A percentile compares a stretch with the other conserved stretches of the same genome.
Conservation (phyloP, 2,329 filamentous ascomycete species). For the Elsinoe arachidis region DNA sequence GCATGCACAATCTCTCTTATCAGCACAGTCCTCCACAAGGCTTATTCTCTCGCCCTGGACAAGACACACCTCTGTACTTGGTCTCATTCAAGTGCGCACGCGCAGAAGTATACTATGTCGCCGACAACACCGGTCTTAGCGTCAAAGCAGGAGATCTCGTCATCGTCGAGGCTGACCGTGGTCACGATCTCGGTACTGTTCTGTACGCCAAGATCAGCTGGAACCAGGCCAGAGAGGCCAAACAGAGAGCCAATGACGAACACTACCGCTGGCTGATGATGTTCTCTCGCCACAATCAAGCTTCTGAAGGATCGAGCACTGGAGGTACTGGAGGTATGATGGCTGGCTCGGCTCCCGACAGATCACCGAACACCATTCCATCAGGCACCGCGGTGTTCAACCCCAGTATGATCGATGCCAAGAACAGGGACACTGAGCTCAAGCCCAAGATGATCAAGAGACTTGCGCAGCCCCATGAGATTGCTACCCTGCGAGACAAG, state of each 20-base stretch:
- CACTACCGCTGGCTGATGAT: constrained; percentile 99
- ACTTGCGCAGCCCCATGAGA: constrained; percentile 83
- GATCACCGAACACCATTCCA: neutral
- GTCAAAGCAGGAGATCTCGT: constrained; percentile 89
- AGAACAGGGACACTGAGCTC: constrained; percentile 47
- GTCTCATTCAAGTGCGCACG: constrained; percentile 95
- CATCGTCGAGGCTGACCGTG: constrained; percentile 94
- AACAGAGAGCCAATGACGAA: constrained; percentile 86
- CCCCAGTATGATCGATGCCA: constrained; percentile 10
- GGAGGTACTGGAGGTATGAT: constrained; percentile 29
- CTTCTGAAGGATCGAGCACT: constrained; percentile 18
- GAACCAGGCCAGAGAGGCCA: constrained; percentile 77
- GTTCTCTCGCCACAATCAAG: constrained; percentile 54
- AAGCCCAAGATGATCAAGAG: constrained; percentile 97
- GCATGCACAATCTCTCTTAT: constrained; percentile 21
- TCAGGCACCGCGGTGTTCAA: constrained; percentile 5
- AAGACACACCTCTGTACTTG: constrained; percentile 63
- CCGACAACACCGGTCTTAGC: constrained; percentile 85
- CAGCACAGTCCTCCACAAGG: constrained; percentile 20
- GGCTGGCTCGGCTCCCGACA: constrained; percentile 49
- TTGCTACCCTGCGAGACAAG: constrained; percentile 82
- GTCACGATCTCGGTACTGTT: constrained; percentile 89
- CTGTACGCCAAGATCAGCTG: constrained; percentile 80
- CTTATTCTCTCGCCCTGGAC: constrained; percentile 39
- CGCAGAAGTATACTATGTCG: constrained; percentile 93